phyloP scores from a whole-genome alignment of 495 filamentous ascomycete genomes.

The Clavariopsis aquatica region DNA sequence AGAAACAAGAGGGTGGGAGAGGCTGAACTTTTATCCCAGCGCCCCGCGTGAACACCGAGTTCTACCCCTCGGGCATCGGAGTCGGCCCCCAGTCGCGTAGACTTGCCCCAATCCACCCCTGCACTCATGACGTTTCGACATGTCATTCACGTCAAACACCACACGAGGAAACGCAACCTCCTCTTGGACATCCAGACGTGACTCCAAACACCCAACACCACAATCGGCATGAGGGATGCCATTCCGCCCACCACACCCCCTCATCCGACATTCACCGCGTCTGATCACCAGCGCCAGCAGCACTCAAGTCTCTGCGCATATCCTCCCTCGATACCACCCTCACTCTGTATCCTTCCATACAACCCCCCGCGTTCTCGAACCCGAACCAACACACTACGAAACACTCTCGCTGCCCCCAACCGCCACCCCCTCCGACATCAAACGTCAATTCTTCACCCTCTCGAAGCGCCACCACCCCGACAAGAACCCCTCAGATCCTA shows the following conservation, averaged over 20 bases:
- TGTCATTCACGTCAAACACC: not conserved
- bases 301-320: not conserved
- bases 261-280: conserved; percentile 23
- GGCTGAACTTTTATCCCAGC: not conserved
- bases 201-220: not conserved
- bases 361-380: conserved; percentile 22
- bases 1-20: not conserved
- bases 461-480: conserved; percentile 95
- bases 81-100: not conserved
- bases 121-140: conserved; percentile 9
- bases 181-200: not conserved
- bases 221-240: conserved; percentile 57
- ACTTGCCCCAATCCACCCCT: not conserved
- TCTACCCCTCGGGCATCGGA: not conserved
- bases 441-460: conserved; percentile 90
- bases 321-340: conserved; percentile 15
- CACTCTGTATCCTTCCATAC: conserved; percentile 42
- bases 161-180: not conserved
- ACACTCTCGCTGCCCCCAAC: conserved; percentile 69
- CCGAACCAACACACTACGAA: conserved; percentile 69
- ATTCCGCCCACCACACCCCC: conserved; percentile 40
- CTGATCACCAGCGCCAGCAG: not conserved
- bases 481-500: conserved; percentile 74
- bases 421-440: conserved; percentile 76
- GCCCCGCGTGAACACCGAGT: not conserved